Evolutionary conservation across 2,329 filamentous ascomycete genomes (phyloP).

Genomic region (Epichloe gansuensis): DNA sequence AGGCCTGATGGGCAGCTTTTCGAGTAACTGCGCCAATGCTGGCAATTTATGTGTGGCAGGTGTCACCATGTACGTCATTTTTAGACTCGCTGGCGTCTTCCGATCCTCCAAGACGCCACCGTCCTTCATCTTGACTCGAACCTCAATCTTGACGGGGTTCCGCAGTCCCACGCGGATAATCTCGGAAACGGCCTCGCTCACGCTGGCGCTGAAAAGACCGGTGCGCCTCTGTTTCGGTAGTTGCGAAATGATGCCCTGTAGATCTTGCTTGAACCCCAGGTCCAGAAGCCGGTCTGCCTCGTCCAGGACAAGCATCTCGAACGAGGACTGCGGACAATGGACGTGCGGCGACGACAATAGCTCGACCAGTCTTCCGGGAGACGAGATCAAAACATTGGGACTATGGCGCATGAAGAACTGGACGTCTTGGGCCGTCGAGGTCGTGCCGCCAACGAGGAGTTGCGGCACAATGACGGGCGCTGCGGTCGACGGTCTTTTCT

Average conservation of each 20-base stretch:
- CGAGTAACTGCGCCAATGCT: conserved; percentile 57
- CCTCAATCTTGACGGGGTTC: conserved; percentile 89
- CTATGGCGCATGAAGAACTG: conserved; percentile 72
- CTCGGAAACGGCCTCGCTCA: conserved; percentile 90
- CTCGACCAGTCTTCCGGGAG: conserved; percentile 80
- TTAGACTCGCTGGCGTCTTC: conserved; percentile 80
- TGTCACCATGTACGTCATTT: conserved; percentile 73
- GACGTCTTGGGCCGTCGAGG: conserved; percentile 74
- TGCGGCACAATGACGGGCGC: conserved; percentile 62
- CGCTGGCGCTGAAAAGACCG: conserved; percentile 85
- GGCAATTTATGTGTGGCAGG: conserved; percentile 73
- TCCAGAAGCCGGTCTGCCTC: conserved; percentile 90
- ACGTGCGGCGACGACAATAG: conserved; percentile 78
- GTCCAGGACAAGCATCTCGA: conserved; percentile 85
- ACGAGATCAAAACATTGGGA: conserved; percentile 82
- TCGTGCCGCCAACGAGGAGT: conserved; percentile 70
- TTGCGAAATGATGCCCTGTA: conserved; percentile 72
- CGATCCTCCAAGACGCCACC: conserved; percentile 64
- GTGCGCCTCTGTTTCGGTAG: conserved; percentile 90
- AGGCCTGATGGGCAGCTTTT: conserved; percentile 57
- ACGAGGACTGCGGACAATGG: conserved; percentile 76
- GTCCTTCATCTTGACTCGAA: conserved; percentile 69
- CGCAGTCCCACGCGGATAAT: conserved; percentile 84
- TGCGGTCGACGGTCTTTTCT: conserved; percentile 37
- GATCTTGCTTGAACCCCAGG: conserved; percentile 82